Conservation (phyloP, 352 stramenopile species). For the Pythium sukuiense region DNA sequence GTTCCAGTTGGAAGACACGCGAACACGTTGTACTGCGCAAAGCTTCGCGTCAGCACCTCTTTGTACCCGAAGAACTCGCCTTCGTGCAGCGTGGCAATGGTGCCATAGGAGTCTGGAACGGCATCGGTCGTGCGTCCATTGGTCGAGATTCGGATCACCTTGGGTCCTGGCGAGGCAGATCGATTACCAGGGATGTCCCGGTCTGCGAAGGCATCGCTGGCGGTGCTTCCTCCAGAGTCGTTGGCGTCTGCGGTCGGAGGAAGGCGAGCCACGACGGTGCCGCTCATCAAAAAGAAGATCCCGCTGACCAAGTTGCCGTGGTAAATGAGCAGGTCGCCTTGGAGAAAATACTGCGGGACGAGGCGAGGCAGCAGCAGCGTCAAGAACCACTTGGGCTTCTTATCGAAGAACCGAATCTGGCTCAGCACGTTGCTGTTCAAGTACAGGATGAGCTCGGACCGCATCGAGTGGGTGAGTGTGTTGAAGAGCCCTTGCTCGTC, state of each 20-base stretch:
- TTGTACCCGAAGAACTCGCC: slow-evolving; percentile 83
- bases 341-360: slow-evolving; percentile 66
- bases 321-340: slow-evolving; percentile 73
- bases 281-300: slow-evolving; percentile 78
- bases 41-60: slow-evolving; percentile 55
- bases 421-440: slow-evolving; percentile 58
- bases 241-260: not conserved
- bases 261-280: slow-evolving; percentile 51
- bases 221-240: not conserved
- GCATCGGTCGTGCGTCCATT: slow-evolving; percentile 29
- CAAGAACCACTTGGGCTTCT: slow-evolving; percentile 85
- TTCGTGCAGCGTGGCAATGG: slow-evolving; percentile 68
- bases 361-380: slow-evolving; percentile 65
- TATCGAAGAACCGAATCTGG: slow-evolving; percentile 79
- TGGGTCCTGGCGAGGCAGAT: not conserved
- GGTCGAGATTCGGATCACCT: slow-evolving; percentile 12
- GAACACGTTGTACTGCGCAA: slow-evolving; percentile 72
- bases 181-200: not conserved
- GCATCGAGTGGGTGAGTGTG: slow-evolving; percentile 61
- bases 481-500: slow-evolving; percentile 60
- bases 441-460: slow-evolving; percentile 65
- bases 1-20: slow-evolving; percentile 55
- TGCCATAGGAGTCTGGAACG: slow-evolving; percentile 34
- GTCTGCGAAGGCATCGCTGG: not conserved
- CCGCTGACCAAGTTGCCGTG: slow-evolving; percentile 66